Evolutionary conservation across 352 stramenopile species (phyloP), one percentile per base, ranked within the genome.

Genomic region (Phytophthora pini): DNA sequence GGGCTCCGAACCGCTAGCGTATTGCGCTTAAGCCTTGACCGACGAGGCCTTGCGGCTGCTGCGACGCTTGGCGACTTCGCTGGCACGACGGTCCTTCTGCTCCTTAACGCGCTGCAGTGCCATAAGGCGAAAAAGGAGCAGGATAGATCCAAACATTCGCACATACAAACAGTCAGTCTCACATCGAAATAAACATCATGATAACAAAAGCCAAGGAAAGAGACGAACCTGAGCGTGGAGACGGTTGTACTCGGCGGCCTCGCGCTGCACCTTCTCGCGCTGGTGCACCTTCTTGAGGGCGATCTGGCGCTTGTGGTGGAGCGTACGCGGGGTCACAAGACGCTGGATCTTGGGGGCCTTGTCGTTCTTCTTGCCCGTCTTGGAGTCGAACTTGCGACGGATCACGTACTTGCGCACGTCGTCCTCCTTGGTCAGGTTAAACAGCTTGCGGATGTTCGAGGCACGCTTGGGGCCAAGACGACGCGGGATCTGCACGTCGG

Each of bases 381-480:
- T 99, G 76, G 98, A 98, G 49, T 98, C 98, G 83, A 99, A 99
- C 72, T 97, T 98, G 79, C 98, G 97, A 64, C 89, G 84, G 74
- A 99, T 99, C 36, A 99, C 97, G 82, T 98, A 99, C 89, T 99
- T 99, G 64, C 94, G 88, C 36, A 99, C 97, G 88, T 99, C 98
- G 79, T 99, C 98, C 52, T 99, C 97, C 93, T 99, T 99, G 80
- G 87, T 95, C 72, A 99, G 89, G 92, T 99, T 99, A 90, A 99
- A 99, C 66, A 99, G 83, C 88, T 99, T 99, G 78, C 98, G 97
- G 86, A 99, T 99, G 84, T 99, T 99, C 84, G 97, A 99, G 63
- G 98, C 98, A 77, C 98, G 94, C 97, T 99, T 99, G 66, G 98
- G 98, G 61, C 98, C 98, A 46, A 99, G 91, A 81, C 98, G 96